Evolutionary conservation across 441 rosid species (phyloP).

Genomic region (Macaranga tanarius): DNA sequence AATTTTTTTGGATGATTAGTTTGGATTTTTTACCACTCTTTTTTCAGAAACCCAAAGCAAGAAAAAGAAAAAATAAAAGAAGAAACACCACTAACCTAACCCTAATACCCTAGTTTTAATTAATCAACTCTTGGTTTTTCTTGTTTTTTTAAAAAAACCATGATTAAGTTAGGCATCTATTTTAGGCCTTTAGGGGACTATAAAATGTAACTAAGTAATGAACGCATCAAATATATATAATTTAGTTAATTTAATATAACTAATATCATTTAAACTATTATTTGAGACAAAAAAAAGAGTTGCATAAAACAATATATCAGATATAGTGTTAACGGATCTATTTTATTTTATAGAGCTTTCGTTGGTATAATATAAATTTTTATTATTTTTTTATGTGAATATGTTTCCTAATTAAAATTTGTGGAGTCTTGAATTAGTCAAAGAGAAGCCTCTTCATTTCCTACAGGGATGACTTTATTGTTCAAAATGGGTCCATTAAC

Average conservation of each 20-base stretch:
- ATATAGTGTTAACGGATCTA: too few relatives aligned
- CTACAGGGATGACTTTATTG: slow-evolving; percentile 37
- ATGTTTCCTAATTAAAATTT: not conserved
- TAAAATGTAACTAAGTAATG: too few relatives aligned
- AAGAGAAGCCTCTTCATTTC: slow-evolving; percentile 34
- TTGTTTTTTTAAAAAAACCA: not conserved
- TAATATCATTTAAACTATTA: too few relatives aligned
- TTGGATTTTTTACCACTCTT: slow-evolving; percentile 14
- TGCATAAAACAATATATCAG: too few relatives aligned
- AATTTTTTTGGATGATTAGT: slow-evolving; percentile 17
- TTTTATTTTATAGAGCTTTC: too few relatives aligned
- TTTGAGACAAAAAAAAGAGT: too few relatives aligned
- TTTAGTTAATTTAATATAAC: too few relatives aligned
- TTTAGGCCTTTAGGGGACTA: too few relatives aligned
- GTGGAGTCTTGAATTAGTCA: slow-evolving; percentile 40
- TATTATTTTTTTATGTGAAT: too few relatives aligned
- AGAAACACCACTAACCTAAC: not conserved
- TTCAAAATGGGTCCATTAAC: slow-evolving; percentile 39
- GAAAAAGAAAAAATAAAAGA: not conserved
- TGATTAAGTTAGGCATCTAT: too few relatives aligned
- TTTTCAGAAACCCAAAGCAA: slow-evolving; percentile 8
- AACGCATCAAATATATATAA: too few relatives aligned
- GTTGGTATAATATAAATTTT: too few relatives aligned
- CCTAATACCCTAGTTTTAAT: not conserved
- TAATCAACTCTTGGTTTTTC: not conserved